These are phyloP conservation scores for Fusarium redolens DNA, from an alignment of 2,329 filamentous ascomycete species.

Conservation along the genomic window DNA sequence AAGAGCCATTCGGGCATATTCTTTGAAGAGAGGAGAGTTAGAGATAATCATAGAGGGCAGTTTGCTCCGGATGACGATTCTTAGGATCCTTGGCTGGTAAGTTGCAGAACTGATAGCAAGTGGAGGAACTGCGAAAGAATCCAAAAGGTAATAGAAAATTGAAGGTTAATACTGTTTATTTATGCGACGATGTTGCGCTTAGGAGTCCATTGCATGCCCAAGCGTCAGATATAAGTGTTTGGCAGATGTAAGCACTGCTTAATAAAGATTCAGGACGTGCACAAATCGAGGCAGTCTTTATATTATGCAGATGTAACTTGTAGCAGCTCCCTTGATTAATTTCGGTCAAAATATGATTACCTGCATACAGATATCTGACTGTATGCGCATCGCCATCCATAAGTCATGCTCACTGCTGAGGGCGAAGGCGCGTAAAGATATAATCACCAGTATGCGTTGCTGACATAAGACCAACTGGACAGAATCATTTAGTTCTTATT, in stretches of 20 bases:
- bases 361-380: background rate
- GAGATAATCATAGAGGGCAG: slow-evolving; percentile 38
- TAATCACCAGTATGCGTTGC: background rate
- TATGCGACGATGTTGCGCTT: background rate
- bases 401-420: background rate
- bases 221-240: slow-evolving; percentile 2
- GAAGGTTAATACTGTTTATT: background rate
- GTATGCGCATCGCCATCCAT: background rate
- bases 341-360: background rate
- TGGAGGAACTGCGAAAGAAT: background rate
- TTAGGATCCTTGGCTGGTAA: background rate
- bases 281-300: background rate
- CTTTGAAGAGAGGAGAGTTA: slow-evolving; percentile 43
- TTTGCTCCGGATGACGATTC: background rate
- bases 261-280: background rate
- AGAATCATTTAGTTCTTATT: background rate
- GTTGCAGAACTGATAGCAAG: background rate
- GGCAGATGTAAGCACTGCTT: slow-evolving; percentile 17
- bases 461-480: background rate
- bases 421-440: background rate
- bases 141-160: background rate
- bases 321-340: background rate
- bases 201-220: background rate
- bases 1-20: slow-evolving; percentile 38
- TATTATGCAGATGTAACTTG: background rate